Evolutionary conservation across 2,329 filamentous ascomycete species (phyloP), one percentile per base, ranked within the genome.

Genomic region (Arthroderma uncinatum): DNA sequence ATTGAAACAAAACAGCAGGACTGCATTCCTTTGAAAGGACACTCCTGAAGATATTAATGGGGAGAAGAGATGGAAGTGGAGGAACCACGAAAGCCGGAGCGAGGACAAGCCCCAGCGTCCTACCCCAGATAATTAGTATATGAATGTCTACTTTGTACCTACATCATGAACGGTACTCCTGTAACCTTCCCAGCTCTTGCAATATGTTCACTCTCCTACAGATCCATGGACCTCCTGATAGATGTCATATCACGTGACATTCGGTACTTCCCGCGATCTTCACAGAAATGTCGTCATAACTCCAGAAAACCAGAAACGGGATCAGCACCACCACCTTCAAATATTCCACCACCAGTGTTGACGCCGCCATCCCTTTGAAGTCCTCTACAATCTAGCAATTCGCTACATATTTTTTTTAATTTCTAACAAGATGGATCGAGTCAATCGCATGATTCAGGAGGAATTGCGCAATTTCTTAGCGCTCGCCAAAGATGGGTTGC

Each of bases 381-480:
- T 42, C 4, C 10, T 12, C 8, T 10, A 10, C 12, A 47, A 47
- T 12, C 40, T 40, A 47, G 8, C 25, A 5, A 36, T 36, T 36
- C 2, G 5, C 12, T 10, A 14, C 12, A 12, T 36, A 36, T 2
- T 3, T 14, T 36, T 9, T 14, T 14, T 25, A 30, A 47, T 25
- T 21, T 19, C 33, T 21, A 23, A 48, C 25, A 75, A 75, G 70
- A 64, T 71, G 23, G 76, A 81, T 58, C 78, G 73, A 67, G 71
- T 84, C 66, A 82, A 79, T 68, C 73, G 79, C 55, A 77, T 80
- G 23, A 79, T 79, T 16, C 67, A 82, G 61, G 84, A 91, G 62
- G 91, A 96, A 67, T 84, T 84, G 57, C 78, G 81, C 60, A 82
- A 84, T 61, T 80, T 87, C 57, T 82, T 77, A 63, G 71, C 72